Evolutionary conservation across 2,329 filamentous ascomycete genomes (phyloP).

Genomic region (Lecanicillium sp.): DNA sequence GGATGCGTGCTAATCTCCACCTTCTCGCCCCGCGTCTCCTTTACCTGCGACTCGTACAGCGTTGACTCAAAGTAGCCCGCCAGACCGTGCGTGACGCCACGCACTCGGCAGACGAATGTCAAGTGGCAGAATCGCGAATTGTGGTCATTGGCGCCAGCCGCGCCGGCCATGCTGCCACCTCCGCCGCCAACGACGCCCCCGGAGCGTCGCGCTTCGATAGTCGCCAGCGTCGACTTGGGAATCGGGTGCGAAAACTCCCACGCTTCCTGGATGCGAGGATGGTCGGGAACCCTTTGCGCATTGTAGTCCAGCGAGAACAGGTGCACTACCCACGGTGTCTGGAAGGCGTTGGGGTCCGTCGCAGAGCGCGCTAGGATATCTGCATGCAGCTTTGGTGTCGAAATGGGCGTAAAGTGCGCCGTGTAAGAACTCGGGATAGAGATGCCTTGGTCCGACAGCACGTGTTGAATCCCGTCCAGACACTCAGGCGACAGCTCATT

Average conservation of each 20-base stretch:
- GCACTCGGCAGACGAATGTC: constrained; percentile 68
- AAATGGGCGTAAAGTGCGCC: constrained; percentile 85
- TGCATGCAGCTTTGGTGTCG: constrained; percentile 75
- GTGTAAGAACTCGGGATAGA: constrained; percentile 93
- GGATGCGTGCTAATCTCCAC: constrained; percentile 91
- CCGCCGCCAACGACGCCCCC: constrained; percentile 60
- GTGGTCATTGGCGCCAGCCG: constrained; percentile 81
- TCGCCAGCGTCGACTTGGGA: constrained; percentile 46
- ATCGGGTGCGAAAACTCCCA: constrained; percentile 79
- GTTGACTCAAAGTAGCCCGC: constrained; percentile 95
- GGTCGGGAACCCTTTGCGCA: constrained; percentile 52
- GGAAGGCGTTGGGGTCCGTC: constrained; percentile 64
- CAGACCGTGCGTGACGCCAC: constrained; percentile 82
- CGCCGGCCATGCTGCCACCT: constrained; percentile 65
- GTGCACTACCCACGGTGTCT: constrained; percentile 93
- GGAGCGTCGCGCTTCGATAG: constrained; percentile 48
- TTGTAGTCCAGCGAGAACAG: constrained; percentile 85
- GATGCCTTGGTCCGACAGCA: constrained; percentile 77
- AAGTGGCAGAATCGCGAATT: constrained; percentile 75
- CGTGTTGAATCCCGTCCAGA: constrained; percentile 87
- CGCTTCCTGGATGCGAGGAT: constrained; percentile 60
- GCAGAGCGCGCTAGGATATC: constrained; percentile 61
- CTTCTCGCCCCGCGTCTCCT: constrained; percentile 33
- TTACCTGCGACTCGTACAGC: constrained; percentile 58
- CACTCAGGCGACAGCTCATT: constrained; percentile 97